These are phyloP conservation scores for Blastocystis sp. DNA, from an alignment of 352 stramenopile species.

Conservation along the genomic window DNA sequence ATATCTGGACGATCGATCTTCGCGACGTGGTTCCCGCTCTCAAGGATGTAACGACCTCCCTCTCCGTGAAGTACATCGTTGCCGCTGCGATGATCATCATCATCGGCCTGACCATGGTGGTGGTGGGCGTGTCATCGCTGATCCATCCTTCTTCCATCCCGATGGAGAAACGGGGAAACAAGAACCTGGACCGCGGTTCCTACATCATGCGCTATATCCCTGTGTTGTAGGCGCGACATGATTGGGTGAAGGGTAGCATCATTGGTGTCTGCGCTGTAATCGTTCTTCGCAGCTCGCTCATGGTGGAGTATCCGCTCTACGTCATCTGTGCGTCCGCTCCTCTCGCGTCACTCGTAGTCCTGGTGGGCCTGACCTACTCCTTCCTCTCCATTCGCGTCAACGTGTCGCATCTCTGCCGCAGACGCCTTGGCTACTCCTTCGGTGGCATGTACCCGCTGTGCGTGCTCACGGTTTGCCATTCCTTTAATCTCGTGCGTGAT, in stretches of 20 bases:
- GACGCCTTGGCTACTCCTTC: slow-evolving; percentile 11
- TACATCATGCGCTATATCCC: slow-evolving; percentile 44
- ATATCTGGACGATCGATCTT: slow-evolving; percentile 24
- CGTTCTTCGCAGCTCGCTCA: background rate
- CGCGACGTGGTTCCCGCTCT: slow-evolving; percentile 4
- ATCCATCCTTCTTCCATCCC: slow-evolving; percentile 20
- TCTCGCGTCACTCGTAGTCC: slow-evolving; percentile 19
- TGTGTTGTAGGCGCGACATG: background rate
- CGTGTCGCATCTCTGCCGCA: slow-evolving; percentile 47
- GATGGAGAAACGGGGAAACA: slow-evolving; percentile 62
- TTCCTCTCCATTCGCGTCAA: slow-evolving; percentile 66
- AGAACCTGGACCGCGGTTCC: slow-evolving; percentile 40
- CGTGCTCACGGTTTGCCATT: slow-evolving; percentile 4
- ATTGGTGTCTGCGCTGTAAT: background rate
- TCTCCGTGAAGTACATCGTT: background rate
- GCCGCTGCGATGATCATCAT: slow-evolving; percentile 8
- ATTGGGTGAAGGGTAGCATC: background rate
- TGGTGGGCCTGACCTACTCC: slow-evolving; percentile 50
- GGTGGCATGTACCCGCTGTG: slow-evolving; percentile 4
- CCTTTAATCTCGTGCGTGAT: slow-evolving; percentile 5
- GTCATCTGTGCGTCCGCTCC: background rate
- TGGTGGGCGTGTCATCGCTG: slow-evolving; percentile 1
- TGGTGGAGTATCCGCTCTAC: background rate
- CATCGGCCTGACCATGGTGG: slow-evolving; percentile 13
- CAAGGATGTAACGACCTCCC: background rate